phyloP scores from a whole-genome alignment of 2,329 filamentous ascomycete genomes.

The Capronia coronata region DNA sequence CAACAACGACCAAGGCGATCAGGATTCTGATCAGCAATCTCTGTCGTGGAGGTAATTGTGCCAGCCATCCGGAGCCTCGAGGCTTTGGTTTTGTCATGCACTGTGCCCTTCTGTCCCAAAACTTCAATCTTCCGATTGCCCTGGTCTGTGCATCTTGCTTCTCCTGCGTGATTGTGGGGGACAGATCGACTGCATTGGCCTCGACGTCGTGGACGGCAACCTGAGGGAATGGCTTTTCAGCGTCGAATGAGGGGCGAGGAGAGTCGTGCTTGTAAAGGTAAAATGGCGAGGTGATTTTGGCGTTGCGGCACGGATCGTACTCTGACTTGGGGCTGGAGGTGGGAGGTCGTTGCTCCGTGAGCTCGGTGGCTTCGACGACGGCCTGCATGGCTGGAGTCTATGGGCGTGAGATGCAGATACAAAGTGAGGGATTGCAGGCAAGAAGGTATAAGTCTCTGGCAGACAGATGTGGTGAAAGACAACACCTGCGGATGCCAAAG shows the following conservation, averaged over 20 bases:
- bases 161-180: slow-evolving; percentile 24
- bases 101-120: slow-evolving; percentile 29
- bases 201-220: slow-evolving; percentile 33
- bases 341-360: slow-evolving; percentile 17
- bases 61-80: slow-evolving; percentile 34
- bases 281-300: slow-evolving; percentile 41
- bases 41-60: slow-evolving; percentile 33
- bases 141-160: slow-evolving; percentile 21
- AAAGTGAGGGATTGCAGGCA: background rate
- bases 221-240: slow-evolving; percentile 18
- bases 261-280: slow-evolving; percentile 40
- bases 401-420: slow-evolving; percentile 4
- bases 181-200: slow-evolving; percentile 26
- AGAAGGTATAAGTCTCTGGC: slow-evolving; percentile 5
- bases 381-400: slow-evolving; percentile 10
- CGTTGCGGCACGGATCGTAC: slow-evolving; percentile 37
- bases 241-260: slow-evolving; percentile 31
- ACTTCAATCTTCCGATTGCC: slow-evolving; percentile 11
- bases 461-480: slow-evolving; percentile 4
- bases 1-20: slow-evolving; percentile 39
- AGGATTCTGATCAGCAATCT: slow-evolving; percentile 36
- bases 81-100: slow-evolving; percentile 32
- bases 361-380: slow-evolving; percentile 15
- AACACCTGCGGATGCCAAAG: slow-evolving; percentile 5
- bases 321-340: slow-evolving; percentile 26